phyloP scores from a whole-genome alignment of 176 grass and related monocot genomes.

The Cymbopogon citratus region DNA sequence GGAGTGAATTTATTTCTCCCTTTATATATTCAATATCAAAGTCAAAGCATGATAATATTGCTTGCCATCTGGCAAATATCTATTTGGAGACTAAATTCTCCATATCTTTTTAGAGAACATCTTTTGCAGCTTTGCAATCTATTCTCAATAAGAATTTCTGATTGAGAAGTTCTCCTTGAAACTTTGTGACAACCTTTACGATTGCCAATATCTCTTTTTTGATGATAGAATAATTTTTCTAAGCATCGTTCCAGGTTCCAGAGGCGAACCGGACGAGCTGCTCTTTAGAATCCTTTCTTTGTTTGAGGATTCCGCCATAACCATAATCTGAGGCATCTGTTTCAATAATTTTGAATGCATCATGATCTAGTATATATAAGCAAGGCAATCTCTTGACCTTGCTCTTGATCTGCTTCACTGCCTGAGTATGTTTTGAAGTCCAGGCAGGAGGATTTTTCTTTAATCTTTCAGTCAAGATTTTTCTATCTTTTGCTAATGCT shows the following conservation, averaged over 20 bases:
- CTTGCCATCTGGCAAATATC: too few relatives aligned
- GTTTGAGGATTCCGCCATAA: background rate
- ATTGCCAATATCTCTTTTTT: too few relatives aligned
- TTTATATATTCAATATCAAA: too few relatives aligned
- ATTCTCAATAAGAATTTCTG: background rate
- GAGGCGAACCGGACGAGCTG: background rate
- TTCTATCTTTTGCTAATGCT: background rate
- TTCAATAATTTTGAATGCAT: background rate
- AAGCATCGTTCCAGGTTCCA: background rate
- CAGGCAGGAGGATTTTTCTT: background rate
- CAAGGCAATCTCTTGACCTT: background rate
- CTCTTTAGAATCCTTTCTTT: background rate
- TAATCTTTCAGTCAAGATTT: too few relatives aligned
- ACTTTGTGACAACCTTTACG: background rate
- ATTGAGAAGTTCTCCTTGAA: background rate
- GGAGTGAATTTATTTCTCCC: too few relatives aligned
- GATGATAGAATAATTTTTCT: background rate
- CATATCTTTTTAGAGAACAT: too few relatives aligned
- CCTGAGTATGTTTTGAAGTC: background rate
- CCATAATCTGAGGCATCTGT: background rate
- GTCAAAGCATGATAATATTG: too few relatives aligned
- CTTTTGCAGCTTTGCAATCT: too few relatives aligned
- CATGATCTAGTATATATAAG: background rate
- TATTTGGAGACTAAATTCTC: too few relatives aligned
- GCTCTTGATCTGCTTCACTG: background rate